Base-by-base conservation (phyloP, 1,284 basidiomycete genomes). In the Trichosporon inkin region DNA sequence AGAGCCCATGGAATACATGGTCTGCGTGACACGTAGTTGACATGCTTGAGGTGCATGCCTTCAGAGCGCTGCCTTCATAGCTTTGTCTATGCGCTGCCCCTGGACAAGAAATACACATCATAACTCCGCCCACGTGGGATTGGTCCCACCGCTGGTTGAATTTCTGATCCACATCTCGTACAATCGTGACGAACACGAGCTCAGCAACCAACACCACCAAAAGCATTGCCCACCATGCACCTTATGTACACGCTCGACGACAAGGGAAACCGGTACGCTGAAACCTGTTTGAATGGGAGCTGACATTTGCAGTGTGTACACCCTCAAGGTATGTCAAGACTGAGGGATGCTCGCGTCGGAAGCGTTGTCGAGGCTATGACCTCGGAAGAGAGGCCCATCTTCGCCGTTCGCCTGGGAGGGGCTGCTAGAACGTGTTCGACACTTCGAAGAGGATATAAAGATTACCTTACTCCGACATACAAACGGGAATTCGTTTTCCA, bases 181-280 rank as follows among this genome's bases (percentile, higher is more conserved):
- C n/a, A 47, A 24, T 49, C 39, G 17, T 19, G 16, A 49, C 44
- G 44, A 49, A 24, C 22, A 32, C 41, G 19, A 19, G 40, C 40
- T 53, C 38, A 32, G 37, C 20, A 44, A n/a, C 37, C 35, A 14
- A 37, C 44, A 44, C 53, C 52, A 28, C 38, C 41, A 47, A 52
- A 54, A 57, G 34, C 32, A 41, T 44, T 53, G 44, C 51, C 69
- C 78, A 81, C 69, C 73, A 94, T 95, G 92, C 91, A 94, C 85
- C 82, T 94, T 73, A 94, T 95, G 92, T 92, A 91, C 82, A 91
- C 89, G 17, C 71, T 89, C 58, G 89, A 93, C 74, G 85, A 84
- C 64, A 80, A 80, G 59, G 92, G 92, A 35, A 90, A 86, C 69
- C 69, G 80, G 70, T 75, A 56, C 64, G 75, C 67, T 5, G 7